These are phyloP conservation scores for Diutina scorzettiae DNA, from an alignment of 1,139 yeast species.

Conservation along the genomic window DNA sequence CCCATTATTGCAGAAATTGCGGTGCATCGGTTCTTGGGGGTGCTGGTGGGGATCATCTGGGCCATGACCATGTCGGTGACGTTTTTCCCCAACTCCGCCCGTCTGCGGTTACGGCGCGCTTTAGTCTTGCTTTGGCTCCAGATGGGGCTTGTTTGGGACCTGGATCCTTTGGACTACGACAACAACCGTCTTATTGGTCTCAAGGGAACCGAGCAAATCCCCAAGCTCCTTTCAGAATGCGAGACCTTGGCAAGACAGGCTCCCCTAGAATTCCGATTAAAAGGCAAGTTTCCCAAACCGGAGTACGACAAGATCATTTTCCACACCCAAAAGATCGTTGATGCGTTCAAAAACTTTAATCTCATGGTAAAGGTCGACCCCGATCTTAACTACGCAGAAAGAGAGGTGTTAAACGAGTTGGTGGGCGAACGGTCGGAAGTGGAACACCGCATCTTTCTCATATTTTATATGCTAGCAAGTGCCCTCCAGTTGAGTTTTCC, in stretches of 20 bases:
- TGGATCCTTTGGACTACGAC: constrained; percentile 36
- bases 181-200: constrained; percentile 30
- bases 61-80: constrained; percentile 55
- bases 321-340: constrained; percentile 55
- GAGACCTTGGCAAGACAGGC: constrained; percentile 56
- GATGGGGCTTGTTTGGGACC: constrained; percentile 74
- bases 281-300: constrained; percentile 55
- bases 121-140: constrained; percentile 63
- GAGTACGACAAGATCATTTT: constrained; percentile 39
- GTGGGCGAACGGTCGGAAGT: constrained; percentile 52
- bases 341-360: constrained; percentile 63
- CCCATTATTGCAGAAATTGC: constrained; percentile 73
- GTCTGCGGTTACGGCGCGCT: constrained; percentile 53
- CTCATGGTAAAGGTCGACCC: constrained; percentile 58
- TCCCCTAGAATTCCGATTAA: constrained; percentile 61
- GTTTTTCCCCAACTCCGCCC: constrained; percentile 66
- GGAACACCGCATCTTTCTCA: constrained; percentile 58
- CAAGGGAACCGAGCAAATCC: constrained; percentile 40
- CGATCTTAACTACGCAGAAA: constrained; percentile 39
- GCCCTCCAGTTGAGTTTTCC: constrained; percentile 70
- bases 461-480: constrained; percentile 69
- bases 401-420: constrained; percentile 43
- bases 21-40: constrained; percentile 64
- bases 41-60: constrained; percentile 65
- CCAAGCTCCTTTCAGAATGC: constrained; percentile 49